Base-by-base conservation (phyloP, 768 basidiomycete genomes). In the Leccinum incarnatum region DNA sequence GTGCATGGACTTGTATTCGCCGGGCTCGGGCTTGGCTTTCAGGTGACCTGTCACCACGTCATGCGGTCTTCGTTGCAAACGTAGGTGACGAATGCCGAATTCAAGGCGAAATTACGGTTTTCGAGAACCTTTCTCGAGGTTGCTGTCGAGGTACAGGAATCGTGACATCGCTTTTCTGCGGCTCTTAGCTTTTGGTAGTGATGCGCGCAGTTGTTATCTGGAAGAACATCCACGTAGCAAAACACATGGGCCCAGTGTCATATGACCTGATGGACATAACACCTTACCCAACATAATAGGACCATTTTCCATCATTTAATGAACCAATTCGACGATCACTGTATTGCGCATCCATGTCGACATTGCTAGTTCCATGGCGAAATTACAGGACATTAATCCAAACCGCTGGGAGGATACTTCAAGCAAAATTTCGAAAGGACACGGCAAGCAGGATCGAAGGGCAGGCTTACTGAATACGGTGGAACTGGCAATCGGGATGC, bases 21-120 rank as follows among this genome's bases (percentile, higher is more conserved):
- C 77, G 0, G 82, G 81, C 63, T 83, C 77, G 0, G 82, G 81
- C 63, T 83, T 78, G 56, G 79, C 75, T 14, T 83, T 81, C 60
- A 85, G 80, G 42, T 80, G 79, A 21, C 82, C 83, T 77, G 80
- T 76, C 54, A 77, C 69, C 0, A 75, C 4, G 15, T 37, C 36
- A 37, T 74, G 40, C 73, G 79, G 60, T 77, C 76, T 37, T 79
- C 79, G 3, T 73, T 77, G 76, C 73, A 37, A 80, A 77, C 79
- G 50, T 77, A 74, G 0, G 74, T 76, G 27, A 76, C 74, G 56
- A 77, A 74, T 0, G 77, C 79, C 0, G 77, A 77, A 25, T 75
- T 78, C 34, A 84, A 70, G 25, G 80, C 84, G 37, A 84, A 74
- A 63, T 80, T 80, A 46, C 74, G 74, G 0, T 76, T 78, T 58